A percentile compares a stretch with the other conserved stretches of the same genome.
phyloP scores from a whole-genome alignment of 371 early-diverging fungal genomes.

The Amoeboaphelidium occidentale region DNA sequence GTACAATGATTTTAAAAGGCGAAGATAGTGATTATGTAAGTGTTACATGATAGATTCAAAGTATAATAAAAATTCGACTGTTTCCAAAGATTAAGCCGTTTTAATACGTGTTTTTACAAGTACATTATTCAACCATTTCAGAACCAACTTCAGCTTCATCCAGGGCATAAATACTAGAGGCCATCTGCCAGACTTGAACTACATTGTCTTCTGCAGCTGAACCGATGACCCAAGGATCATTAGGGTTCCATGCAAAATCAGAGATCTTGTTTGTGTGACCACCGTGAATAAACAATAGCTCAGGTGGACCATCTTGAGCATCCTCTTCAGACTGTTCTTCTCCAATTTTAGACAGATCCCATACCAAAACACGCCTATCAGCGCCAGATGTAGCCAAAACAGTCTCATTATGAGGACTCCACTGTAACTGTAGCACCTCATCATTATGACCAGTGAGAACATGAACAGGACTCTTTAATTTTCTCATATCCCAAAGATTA shows the following conservation, averaged over 20 bases:
- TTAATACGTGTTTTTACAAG: no score
- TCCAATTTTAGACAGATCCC: conserved; percentile 86
- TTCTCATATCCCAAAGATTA: conserved; percentile 90
- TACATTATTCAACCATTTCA: not conserved
- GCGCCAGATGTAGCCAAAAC: conserved; percentile 72
- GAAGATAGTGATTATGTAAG: not conserved
- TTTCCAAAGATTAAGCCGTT: not conserved
- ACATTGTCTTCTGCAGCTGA: conserved; percentile 90
- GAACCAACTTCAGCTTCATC: conserved; percentile 15
- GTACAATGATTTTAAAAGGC: not conserved
- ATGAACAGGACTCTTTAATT: conserved; percentile 50
- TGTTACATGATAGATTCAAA: not conserved
- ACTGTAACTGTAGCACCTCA: conserved; percentile 71
- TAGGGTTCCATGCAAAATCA: conserved; percentile 90
- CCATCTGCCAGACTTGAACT: conserved; percentile 96
- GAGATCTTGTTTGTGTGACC: conserved; percentile 93
- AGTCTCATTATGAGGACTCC: conserved; percentile 81
- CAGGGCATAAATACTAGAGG: conserved; percentile 17
- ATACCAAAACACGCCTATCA: conserved; percentile 81
- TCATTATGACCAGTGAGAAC: conserved; percentile 70
- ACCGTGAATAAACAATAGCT: conserved; percentile 93
- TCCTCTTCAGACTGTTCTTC: conserved; percentile 87
- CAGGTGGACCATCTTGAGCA: conserved; percentile 94
- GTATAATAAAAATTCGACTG: no score
- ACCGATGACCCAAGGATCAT: conserved; percentile 83